phyloP scores from a whole-genome alignment of 345 rosid species.

The Eucalyptus curtisii region DNA sequence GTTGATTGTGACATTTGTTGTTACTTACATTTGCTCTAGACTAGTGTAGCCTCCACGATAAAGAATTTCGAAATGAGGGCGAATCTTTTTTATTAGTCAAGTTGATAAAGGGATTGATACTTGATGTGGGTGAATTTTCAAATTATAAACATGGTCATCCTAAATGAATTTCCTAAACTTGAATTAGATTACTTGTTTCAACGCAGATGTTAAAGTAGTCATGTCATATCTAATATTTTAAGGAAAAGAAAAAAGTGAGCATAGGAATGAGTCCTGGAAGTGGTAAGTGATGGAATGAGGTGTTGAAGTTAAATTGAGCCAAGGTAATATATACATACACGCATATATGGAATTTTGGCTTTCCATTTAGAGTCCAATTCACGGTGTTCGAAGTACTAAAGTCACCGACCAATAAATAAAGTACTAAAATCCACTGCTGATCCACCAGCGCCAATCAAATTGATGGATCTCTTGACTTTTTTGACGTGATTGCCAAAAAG shows the following conservation, averaged over 20 bases:
- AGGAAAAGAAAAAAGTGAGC: not conserved
- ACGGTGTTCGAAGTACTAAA: not conserved
- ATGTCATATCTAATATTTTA: not conserved
- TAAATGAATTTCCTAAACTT: not conserved
- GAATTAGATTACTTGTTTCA: not conserved
- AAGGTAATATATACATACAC: not conserved
- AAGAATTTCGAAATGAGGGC: not conserved
- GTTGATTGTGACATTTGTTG: not conserved
- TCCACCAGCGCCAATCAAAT: not conserved
- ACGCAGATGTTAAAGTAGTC: rapidly evolving
- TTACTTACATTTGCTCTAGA: not conserved
- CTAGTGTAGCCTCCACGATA: not conserved
- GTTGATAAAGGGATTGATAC: not conserved
- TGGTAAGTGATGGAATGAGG: not conserved
- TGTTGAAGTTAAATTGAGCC: not conserved
- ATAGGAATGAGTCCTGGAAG: not conserved
- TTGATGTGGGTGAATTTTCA: not conserved
- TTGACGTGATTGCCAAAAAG: not conserved
- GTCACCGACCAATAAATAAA: not conserved
- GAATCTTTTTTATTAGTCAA: rapidly evolving
- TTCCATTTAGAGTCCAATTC: not conserved
- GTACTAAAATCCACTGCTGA: not conserved
- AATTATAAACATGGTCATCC: not conserved
- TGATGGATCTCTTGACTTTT: not conserved
- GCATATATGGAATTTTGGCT: not conserved